Evolutionary conservation across 306 rosid genomes (phyloP), one percentile per base, ranked within the genome.

Genomic region (Rubus idaeus): DNA sequence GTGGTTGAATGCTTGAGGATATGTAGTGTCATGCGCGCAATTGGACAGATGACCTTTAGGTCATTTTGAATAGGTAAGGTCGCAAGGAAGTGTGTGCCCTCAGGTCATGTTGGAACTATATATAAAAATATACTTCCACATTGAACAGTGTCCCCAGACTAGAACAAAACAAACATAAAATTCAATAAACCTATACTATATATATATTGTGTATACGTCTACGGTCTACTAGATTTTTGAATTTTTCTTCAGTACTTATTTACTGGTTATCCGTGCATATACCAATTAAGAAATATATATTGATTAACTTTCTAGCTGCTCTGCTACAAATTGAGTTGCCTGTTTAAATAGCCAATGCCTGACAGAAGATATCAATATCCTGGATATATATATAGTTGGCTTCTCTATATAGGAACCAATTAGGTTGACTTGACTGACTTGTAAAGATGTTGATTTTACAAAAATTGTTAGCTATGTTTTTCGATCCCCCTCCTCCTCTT

Each of bases 121-220:
- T 2, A 14, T 50, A 18, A 56, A 57, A 26, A 0, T 23, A 23
- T 2, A 23, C 55, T 60, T 58, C 69, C 77, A 45, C 69, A 7
- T 42, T 55, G 67, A 73, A 56, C 67, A 56, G 77, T 56, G 68
- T 46, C 26, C 40, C 30, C 77, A 74, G 57, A 60, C 8, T 16
- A 44, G 30, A 74, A 26, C 69, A 74, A 74, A 73, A 50, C 75
- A 50, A 70, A 47, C 42, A 26, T 49, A 35, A 50, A 70, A 65
- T 39, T 65, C 47, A 63, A 63, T 41, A 37, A 13, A 63, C 10
- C 37, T 17, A 23, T 3, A 3, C 4, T 23, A 6, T 21, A 23
- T 58, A 57, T 57, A 57, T 21, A 5, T 57, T 61, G 0, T 30
- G 44, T 60, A 8, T 57, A 10, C 65, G 8, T 1, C 10, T 58